These are phyloP conservation scores for Pyrrhoderma lamaoense DNA, from an alignment of 1,284 basidiomycete species.

Conservation along the genomic window DNA sequence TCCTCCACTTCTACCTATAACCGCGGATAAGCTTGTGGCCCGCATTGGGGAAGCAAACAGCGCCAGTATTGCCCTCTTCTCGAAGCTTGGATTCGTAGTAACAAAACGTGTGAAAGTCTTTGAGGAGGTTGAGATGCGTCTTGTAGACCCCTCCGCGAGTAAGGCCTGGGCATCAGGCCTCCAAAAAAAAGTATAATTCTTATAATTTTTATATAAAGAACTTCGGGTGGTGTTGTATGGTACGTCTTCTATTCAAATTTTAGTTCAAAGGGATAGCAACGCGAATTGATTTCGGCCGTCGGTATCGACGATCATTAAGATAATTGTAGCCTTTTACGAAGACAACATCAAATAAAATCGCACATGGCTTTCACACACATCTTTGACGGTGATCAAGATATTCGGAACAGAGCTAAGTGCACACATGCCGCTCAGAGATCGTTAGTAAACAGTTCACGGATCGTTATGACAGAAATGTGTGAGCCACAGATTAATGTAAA, in stretches of 20 bases:
- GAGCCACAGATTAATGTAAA: too few species aligned
- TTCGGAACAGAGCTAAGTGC: too few species aligned
- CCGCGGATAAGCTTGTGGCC: constrained; percentile 39
- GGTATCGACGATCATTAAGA: not conserved
- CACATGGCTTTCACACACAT: too few species aligned
- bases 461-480: too few species aligned
- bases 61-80: constrained; percentile 54
- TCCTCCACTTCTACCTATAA: constrained; percentile 31
- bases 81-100: constrained; percentile 59
- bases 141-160: not conserved
- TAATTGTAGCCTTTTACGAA: not conserved
- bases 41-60: constrained; percentile 48
- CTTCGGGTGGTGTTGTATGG: not conserved
- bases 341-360: too few species aligned
- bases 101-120: constrained; percentile 66
- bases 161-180: constrained; percentile 7
- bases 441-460: too few species aligned
- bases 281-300: not conserved
- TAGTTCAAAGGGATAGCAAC: not conserved
- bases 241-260: not conserved
- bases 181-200: not conserved
- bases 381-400: too few species aligned
- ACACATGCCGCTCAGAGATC: too few species aligned
- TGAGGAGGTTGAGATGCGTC: constrained; percentile 64
- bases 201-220: not conserved